A percentile compares a stretch with the other conserved stretches of the same genome.
Conservation (phyloP, 2,329 filamentous ascomycete genomes). For the Hypoxylon sp. region DNA sequence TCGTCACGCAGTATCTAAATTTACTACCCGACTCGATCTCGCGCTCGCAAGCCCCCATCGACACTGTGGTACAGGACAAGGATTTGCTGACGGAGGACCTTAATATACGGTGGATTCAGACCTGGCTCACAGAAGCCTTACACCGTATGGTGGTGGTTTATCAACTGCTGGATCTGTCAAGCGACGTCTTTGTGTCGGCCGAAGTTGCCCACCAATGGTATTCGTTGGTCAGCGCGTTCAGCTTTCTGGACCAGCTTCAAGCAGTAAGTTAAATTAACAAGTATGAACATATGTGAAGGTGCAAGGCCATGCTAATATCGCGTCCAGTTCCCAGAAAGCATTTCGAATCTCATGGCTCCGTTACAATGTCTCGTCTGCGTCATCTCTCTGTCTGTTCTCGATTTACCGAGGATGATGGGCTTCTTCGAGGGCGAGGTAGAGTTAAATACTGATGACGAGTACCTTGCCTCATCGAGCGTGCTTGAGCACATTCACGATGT, state of each 20-base stretch:
- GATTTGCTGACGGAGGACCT: slow-evolving; percentile 39
- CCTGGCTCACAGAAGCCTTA: slow-evolving; percentile 68
- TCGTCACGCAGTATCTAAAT: slow-evolving; percentile 59
- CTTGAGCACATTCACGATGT: slow-evolving; percentile 77
- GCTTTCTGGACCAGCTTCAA: slow-evolving; percentile 73
- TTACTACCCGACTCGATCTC: slow-evolving; percentile 59
- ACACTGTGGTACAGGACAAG: slow-evolving; percentile 60
- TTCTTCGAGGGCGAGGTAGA: slow-evolving; percentile 61
- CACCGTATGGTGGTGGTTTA: slow-evolving; percentile 79
- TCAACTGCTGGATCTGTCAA: slow-evolving; percentile 69
- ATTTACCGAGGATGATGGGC: slow-evolving; percentile 66
- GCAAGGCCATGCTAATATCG: slow-evolving; percentile 52
- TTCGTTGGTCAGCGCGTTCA: slow-evolving; percentile 70
- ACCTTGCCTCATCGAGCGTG: slow-evolving; percentile 73
- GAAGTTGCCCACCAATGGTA: slow-evolving; percentile 76
- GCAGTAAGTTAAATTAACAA: slow-evolving; percentile 54
- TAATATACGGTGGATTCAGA: slow-evolving; percentile 42
- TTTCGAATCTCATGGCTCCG: slow-evolving; percentile 62
- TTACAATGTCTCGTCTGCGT: slow-evolving; percentile 75
- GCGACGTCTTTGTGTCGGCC: slow-evolving; percentile 63
- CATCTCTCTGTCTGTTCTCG: slow-evolving; percentile 77
- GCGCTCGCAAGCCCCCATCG: slow-evolving; percentile 58
- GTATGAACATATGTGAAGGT: background rate
- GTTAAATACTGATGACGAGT: slow-evolving; percentile 58
- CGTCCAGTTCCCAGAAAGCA: slow-evolving; percentile 32